Conservation (phyloP, 495 filamentous ascomycete genomes). For the Elasticomyces elasticus region DNA sequence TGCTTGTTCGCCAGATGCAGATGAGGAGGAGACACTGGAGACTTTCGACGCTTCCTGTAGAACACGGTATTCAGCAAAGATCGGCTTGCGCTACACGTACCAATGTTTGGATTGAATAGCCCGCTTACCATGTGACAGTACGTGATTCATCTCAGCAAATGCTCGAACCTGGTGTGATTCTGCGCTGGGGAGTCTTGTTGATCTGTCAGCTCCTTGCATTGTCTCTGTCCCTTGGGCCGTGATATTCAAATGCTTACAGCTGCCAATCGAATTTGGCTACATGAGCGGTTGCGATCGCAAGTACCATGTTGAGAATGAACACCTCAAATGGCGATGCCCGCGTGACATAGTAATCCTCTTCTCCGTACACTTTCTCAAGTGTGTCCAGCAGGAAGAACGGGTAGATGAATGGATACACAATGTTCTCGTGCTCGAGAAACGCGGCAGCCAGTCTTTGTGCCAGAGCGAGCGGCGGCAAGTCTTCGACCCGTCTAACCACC, state of each 20-base stretch:
- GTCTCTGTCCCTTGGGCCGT: background rate
- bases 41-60: background rate
- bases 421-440: conserved; percentile 8
- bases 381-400: conserved; percentile 3
- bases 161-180: conserved; percentile 5
- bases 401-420: conserved; percentile 8
- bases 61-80: background rate
- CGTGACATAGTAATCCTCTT: conserved; percentile 5
- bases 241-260: background rate
- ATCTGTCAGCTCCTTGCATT: too few species aligned
- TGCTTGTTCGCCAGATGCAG: conserved; percentile 6
- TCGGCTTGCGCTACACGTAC: too few species aligned
- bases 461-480: conserved; percentile 3
- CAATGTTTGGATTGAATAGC: too few species aligned
- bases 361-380: background rate
- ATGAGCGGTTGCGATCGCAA: conserved; percentile 9
- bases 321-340: conserved; percentile 8
- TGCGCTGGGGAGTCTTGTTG: background rate
- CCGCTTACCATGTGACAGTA: conserved; percentile 5
- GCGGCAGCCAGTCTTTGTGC: conserved; percentile 1
- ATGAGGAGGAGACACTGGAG: conserved; percentile 14
- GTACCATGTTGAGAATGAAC: conserved; percentile 15
- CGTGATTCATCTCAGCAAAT: background rate
- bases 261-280: conserved; percentile 10
- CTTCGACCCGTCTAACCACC: background rate